Evolutionary conservation across 305 asterid species (phyloP).

Genomic region (Fraxinus albicans): DNA sequence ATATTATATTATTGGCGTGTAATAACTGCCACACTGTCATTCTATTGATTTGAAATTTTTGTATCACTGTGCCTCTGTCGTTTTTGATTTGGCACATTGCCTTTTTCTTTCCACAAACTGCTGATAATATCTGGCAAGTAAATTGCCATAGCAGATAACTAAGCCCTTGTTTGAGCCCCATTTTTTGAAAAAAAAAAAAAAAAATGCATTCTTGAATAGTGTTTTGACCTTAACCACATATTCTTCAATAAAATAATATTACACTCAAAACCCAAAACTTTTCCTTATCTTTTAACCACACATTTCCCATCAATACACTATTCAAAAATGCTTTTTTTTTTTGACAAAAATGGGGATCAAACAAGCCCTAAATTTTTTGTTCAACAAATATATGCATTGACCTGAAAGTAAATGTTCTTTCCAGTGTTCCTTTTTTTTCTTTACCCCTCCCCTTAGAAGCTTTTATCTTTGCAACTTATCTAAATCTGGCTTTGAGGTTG

Average conservation of each 20-base stretch:
- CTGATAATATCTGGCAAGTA: not conserved
- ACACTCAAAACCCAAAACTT: no score
- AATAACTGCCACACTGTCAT: not conserved
- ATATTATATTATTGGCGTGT: not conserved
- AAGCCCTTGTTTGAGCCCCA: no score
- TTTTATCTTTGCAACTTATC: not conserved
- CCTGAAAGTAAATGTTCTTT: not conserved
- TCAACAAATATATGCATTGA: not conserved
- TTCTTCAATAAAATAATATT: no score
- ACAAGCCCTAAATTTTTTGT: not conserved
- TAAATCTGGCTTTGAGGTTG: not conserved
- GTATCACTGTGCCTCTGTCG: not conserved
- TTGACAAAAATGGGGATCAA: no score
- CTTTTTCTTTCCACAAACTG: not conserved
- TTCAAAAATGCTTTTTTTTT: no score
- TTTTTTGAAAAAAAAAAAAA: no score
- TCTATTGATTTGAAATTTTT: not conserved
- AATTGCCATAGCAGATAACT: not conserved
- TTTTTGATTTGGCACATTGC: not conserved
- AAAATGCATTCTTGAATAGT: no score
- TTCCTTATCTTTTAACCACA: no score
- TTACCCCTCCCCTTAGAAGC: not conserved
- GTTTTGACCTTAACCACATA: no score
- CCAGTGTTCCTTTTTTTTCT: not conserved
- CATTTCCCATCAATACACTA: no score